Evolutionary conservation across 1,139 yeast species (phyloP), one percentile per base, ranked within the genome.

Genomic region (Sugiyamaella japonica): DNA sequence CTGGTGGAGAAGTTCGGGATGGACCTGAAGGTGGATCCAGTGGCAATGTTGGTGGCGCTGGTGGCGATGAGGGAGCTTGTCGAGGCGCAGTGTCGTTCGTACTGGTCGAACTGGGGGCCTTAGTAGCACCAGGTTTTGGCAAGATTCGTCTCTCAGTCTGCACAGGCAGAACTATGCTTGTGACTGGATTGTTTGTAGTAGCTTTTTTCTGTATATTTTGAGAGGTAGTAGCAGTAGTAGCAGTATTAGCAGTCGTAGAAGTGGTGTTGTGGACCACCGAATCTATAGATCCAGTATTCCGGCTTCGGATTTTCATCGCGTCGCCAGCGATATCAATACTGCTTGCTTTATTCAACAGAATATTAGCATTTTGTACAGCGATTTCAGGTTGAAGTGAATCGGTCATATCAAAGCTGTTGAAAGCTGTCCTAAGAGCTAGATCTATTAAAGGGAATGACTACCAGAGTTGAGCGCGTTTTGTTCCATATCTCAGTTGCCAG

Each of bases 331-430:
- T 40, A 16, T 25, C 13, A 39, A 17, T 16, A 23, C 16, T 28
- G 12, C n/a, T 17, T 25, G 13, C 16, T 25, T 13, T 16, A 13
- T 16, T 28, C 44, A 28, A 2, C n/a, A 40, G n/a, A 25, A 17
- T 13, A 9, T 25, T 25, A 17, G 16, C 42, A 20, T 10, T 16
- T n/a, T n/a, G 13, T 13, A 17, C 25, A 8, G 39, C 12, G 13
- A 45, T 16, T 12, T 45, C 49, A 8, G 41, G 49, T 36, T 36
- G 49, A 45, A 45, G 20, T 15, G 42, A 36, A 34, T 45, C 36
- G 12, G 49, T 45, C 49, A 45, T 45, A 45, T 44, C 37, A 25
- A 25, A 17, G 49, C 49, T 45, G 49, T 45, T 36, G 49, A 45
- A n/a, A 37, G 48, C 46, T 7, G n/a, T 16, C 15, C 8, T 25